These are phyloP conservation scores for Cladophialophora exuberans DNA, from an alignment of 2,329 filamentous ascomycete species.

Conservation along the genomic window DNA sequence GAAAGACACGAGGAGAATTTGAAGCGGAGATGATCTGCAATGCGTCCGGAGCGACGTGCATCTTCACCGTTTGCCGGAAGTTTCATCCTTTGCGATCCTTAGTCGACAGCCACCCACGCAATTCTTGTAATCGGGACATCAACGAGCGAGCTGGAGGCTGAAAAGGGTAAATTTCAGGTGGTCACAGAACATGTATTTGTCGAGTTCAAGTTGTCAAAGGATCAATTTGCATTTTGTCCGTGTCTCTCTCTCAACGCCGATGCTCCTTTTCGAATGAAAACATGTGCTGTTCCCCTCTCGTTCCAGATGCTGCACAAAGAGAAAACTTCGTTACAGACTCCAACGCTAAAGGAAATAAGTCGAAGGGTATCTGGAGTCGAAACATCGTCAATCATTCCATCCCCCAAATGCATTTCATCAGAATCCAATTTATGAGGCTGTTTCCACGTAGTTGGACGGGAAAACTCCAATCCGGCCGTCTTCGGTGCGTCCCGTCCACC, in stretches of 20 bases:
- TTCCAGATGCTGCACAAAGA: constrained; percentile 21
- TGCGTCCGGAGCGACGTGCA: not conserved
- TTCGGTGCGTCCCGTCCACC: constrained; percentile 95
- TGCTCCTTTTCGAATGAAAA: not conserved
- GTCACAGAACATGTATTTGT: not conserved
- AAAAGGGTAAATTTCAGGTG: not conserved
- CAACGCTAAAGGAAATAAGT: constrained; percentile 23
- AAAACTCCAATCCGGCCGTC: constrained; percentile 81
- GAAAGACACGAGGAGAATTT: constrained; percentile 13
- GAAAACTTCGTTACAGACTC: constrained; percentile 19
- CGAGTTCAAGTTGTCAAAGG: not conserved
- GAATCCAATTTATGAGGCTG: constrained; percentile 22
- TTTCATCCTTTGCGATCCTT: too few relatives aligned
- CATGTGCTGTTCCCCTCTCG: not conserved
- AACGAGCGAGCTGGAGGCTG: not conserved
- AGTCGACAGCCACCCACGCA: constrained; percentile 6
- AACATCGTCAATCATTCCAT: not conserved
- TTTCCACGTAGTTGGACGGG: constrained; percentile 52
- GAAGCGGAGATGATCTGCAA: constrained; percentile 7
- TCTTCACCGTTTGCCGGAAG: too few relatives aligned
- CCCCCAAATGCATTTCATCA: not conserved
- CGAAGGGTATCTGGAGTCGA: constrained; percentile 19
- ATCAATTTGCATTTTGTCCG: constrained; percentile 12
- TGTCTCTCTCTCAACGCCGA: not conserved
- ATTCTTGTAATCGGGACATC: not conserved